Conservation (phyloP, 306 rosid genomes). For the Inga leiocalycina region DNA sequence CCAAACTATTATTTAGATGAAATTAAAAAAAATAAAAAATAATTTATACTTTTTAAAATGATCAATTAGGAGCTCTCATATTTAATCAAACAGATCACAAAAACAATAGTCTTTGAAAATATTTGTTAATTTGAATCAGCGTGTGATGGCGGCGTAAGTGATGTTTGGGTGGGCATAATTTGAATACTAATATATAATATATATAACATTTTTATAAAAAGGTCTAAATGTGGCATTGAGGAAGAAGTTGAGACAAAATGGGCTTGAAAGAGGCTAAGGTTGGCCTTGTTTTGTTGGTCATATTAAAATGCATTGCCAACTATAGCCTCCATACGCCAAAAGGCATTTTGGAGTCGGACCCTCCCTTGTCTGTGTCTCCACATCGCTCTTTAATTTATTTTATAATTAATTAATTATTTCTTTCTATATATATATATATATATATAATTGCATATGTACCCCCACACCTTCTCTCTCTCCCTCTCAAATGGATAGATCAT, state of each 20-base stretch:
- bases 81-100: too few relatives aligned
- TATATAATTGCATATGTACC: neutral
- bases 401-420: neutral
- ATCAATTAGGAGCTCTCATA: too few relatives aligned
- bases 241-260: neutral
- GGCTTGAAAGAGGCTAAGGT: neutral
- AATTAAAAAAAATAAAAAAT: too few relatives aligned
- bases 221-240: neutral
- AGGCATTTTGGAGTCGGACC: conserved; percentile 1
- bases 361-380: conserved; percentile 3
- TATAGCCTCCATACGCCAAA: neutral
- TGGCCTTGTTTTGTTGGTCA: neutral
- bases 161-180: too few relatives aligned
- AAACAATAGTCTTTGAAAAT: too few relatives aligned
- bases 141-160: neutral
- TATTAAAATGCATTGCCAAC: neutral
- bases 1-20: too few relatives aligned
- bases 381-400: neutral
- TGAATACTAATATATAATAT: too few relatives aligned
- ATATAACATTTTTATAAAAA: too few relatives aligned
- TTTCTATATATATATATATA: neutral
- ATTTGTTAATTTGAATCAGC: too few relatives aligned
- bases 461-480: neutral
- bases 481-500: neutral
- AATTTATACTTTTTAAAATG: too few relatives aligned